phyloP scores from a whole-genome alignment of 73 alveolate genomes.

The Breviolum minutum region DNA sequence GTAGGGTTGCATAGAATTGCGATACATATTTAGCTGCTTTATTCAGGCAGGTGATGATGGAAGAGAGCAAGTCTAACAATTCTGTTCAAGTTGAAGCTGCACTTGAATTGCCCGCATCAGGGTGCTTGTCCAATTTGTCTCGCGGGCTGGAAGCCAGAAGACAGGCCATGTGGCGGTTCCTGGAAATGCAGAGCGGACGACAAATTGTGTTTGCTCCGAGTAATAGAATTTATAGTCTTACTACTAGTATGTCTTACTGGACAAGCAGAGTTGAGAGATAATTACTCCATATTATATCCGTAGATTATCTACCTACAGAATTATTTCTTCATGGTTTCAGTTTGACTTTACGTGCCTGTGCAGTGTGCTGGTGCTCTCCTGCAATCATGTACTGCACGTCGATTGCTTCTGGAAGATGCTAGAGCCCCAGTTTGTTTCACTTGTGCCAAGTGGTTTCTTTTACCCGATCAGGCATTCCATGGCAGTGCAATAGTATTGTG shows the following conservation, averaged over 20 bases:
- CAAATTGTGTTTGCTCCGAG: no score
- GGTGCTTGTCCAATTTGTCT: constrained; percentile 79
- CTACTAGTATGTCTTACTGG: no score
- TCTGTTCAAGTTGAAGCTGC: neutral
- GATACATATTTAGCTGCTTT: no score
- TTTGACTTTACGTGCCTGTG: neutral
- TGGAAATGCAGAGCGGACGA: no score
- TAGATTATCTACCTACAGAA: neutral
- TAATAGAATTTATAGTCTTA: no score
- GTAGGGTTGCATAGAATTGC: no score
- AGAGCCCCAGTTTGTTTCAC: neutral
- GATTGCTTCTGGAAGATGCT: constrained; percentile 63
- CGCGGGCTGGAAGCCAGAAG: constrained; percentile 37
- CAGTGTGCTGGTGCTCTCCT: constrained; percentile 75
- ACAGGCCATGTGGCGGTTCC: neutral
- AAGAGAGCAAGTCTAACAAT: neutral
- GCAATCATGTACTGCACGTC: constrained; percentile 63
- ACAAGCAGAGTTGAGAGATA: neutral
- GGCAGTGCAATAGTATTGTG: no score
- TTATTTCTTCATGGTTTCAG: neutral
- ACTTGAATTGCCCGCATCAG: constrained; percentile 9
- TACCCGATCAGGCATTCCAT: no score
- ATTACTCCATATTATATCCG: no score
- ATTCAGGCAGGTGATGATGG: no score
- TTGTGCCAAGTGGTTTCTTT: no score